Evolutionary conservation across 164 flowering plant species (phyloP), one percentile per base, ranked within the genome.

Genomic region (Paratinospora sagittata): DNA sequence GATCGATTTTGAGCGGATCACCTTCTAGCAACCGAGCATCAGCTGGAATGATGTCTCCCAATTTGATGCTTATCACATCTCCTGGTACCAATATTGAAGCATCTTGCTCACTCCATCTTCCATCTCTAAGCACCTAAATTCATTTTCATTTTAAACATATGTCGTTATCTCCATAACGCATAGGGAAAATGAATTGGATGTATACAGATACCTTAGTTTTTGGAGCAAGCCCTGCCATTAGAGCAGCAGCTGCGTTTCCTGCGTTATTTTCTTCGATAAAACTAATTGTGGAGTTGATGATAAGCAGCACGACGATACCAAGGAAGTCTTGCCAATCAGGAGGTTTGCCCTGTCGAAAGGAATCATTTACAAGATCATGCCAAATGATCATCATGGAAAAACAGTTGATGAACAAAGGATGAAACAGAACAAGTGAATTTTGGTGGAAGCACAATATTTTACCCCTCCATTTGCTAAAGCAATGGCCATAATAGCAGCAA

Each of bases 251-350:
- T 39, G 80, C 77, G 19, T 78, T 78, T 8, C 80, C 80, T 5
- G 80, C 80, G 49, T 78, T 78, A 65, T 78, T 78, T 66, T 78
- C 80, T 70, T 78, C 80, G 27, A 78, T 74, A 62, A 78, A 78
- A 30, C 77, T 74, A 33, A 78, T 78, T 60, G 80, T 78, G 58
- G 80, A 78, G 74, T 78, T 78, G 68, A 78, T 78, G 74, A 78
- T 13, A 27, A 78, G 69, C 72, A 78, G 55, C 27, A 78, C 80
- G 23, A 67, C 49, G 55, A 78, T 78, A 37, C 80, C 80, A 27
- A 78, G 34, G 37, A 78, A 78, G 33, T 78, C 80, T 70, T 71
- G 80, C 74, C 72, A 78, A 71, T 78, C 80, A 8, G 80, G 80
- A 16, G 80, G 80, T 24, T 70, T 70, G 24, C 80, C 80, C 80